phyloP scores from a whole-genome alignment of 305 asterid species.

The Fraxinus baroniana region DNA sequence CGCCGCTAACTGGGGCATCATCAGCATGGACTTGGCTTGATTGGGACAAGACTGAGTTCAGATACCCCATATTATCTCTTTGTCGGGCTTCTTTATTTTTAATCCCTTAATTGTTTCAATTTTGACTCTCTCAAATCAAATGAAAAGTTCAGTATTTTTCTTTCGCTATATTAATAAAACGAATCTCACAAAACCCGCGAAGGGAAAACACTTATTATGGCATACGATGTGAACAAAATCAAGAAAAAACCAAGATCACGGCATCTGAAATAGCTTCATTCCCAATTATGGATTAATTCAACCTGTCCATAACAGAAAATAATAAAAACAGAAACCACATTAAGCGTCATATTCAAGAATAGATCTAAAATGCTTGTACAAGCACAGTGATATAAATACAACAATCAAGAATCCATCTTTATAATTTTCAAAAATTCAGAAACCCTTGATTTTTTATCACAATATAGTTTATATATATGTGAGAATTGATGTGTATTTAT shows the following conservation, averaged over 20 bases:
- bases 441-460: neutral
- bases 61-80: conserved; percentile 67
- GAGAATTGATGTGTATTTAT: neutral
- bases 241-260: conserved; percentile 29
- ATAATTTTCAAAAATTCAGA: conserved; percentile 3
- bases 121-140: conserved; percentile 25
- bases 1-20: conserved; percentile 87
- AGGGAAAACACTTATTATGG: conserved; percentile 20
- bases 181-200: conserved; percentile 20
- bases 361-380: conserved; percentile 40
- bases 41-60: conserved; percentile 71
- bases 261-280: conserved; percentile 26
- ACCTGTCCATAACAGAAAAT: conserved; percentile 31
- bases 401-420: conserved; percentile 20
- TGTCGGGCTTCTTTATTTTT: conserved; percentile 15
- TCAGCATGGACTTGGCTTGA: conserved; percentile 64
- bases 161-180: conserved; percentile 2
- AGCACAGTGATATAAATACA: conserved; percentile 5
- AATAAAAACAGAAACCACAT: conserved; percentile 16
- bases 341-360: conserved; percentile 29
- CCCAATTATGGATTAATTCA: conserved; percentile 27
- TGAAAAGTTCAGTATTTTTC: conserved; percentile 20
- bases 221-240: conserved; percentile 18
- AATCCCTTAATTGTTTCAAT: conserved; percentile 17
- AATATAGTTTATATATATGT: neutral